Conservation (phyloP, 2,329 filamentous ascomycete species). For the Polytolypa hystricis region DNA sequence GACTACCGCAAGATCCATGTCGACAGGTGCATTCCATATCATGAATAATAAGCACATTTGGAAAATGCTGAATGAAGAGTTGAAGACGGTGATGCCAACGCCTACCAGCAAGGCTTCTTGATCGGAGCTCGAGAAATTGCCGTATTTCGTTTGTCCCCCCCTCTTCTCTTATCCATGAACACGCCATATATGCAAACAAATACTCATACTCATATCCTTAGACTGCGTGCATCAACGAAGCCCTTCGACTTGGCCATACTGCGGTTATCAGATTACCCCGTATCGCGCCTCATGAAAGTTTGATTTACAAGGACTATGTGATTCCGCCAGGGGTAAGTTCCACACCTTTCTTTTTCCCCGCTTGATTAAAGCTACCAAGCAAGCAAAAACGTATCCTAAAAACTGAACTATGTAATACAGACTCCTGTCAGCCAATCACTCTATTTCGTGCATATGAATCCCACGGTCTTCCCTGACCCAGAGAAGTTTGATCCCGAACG, state of each 20-base stretch:
- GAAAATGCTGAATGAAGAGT: neutral
- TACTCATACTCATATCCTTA: too few species aligned
- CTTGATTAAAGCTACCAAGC: too few species aligned
- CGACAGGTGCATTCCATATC: slow-evolving; percentile 3
- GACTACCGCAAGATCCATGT: slow-evolving; percentile 6
- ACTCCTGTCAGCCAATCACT: neutral
- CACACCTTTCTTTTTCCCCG: too few species aligned
- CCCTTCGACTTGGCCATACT: neutral
- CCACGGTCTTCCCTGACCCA: slow-evolving; percentile 17
- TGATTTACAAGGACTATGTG: neutral
- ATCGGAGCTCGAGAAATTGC: slow-evolving; percentile 8
- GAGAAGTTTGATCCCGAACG: slow-evolving; percentile 18
- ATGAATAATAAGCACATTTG: neutral
- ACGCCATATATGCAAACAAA: too few species aligned
- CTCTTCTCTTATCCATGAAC: too few species aligned
- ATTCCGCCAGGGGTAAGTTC: neutral
- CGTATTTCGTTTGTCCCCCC: slow-evolving; percentile 8
- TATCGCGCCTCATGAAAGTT: neutral
- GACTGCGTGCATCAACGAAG: neutral
- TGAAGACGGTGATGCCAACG: neutral
- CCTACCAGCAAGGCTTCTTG: slow-evolving; percentile 1
- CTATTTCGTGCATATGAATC: slow-evolving; percentile 10
- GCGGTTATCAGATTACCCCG: neutral
- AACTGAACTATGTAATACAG: too few species aligned
- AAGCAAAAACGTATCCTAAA: too few species aligned